These are phyloP conservation scores for Ustilago nuda DNA, from an alignment of 1,284 basidiomycete genomes.

Conservation along the genomic window DNA sequence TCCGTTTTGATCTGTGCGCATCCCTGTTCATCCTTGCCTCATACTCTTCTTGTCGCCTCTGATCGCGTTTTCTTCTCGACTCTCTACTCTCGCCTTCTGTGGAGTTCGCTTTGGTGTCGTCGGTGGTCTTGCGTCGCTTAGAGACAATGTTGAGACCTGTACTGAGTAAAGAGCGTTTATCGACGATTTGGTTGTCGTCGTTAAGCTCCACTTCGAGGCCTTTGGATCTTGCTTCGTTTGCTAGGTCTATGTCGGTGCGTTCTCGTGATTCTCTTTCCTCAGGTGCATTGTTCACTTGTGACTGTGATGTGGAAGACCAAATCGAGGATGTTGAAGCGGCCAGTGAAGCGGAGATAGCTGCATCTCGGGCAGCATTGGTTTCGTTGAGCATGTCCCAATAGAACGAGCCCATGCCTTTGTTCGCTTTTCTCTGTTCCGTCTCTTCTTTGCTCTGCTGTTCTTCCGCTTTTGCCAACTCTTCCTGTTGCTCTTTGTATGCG, in stretches of 20 bases:
- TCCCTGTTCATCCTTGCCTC: slow-evolving; percentile 48
- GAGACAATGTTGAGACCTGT: slow-evolving; percentile 87
- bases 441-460: slow-evolving; percentile 79
- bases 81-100: slow-evolving; percentile 16
- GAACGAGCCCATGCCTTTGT: slow-evolving; percentile 78
- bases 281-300: background rate
- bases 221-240: slow-evolving; percentile 74
- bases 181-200: slow-evolving; percentile 96
- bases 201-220: slow-evolving; percentile 94
- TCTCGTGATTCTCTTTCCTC: slow-evolving; percentile 27
- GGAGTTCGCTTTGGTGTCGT: background rate
- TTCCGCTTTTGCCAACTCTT: slow-evolving; percentile 85
- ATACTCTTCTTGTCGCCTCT: slow-evolving; percentile 42
- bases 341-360: slow-evolving; percentile 53
- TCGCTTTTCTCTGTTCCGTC: slow-evolving; percentile 80
- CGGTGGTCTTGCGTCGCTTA: slow-evolving; percentile 19
- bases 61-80: slow-evolving; percentile 28
- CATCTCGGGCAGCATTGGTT: slow-evolving; percentile 59
- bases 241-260: slow-evolving; percentile 76
- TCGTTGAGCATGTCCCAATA: slow-evolving; percentile 61
- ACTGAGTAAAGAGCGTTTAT: slow-evolving; percentile 89
- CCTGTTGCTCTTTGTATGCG: slow-evolving; percentile 97
- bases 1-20: slow-evolving; percentile 47
- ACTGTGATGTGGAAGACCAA: background rate
- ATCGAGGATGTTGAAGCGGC: slow-evolving; percentile 2